Evolutionary conservation across 2,329 filamentous ascomycete genomes (phyloP).

Genomic region (Penicillium sp.): DNA sequence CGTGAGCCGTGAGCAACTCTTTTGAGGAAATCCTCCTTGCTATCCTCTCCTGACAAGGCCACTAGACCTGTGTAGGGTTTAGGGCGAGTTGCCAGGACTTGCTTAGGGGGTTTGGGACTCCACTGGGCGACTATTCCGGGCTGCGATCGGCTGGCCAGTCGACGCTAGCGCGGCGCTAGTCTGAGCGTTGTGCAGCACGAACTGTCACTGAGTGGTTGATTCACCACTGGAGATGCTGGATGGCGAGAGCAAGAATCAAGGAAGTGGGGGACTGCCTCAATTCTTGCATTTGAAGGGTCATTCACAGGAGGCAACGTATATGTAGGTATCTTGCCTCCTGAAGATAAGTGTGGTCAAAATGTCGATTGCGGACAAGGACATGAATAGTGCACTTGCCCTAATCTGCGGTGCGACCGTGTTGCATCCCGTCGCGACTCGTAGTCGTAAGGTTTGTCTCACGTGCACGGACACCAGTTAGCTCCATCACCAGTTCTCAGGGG

Average conservation of each 20-base stretch:
- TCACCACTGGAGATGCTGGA: not conserved
- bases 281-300: not conserved
- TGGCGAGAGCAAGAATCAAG: conserved; percentile 1
- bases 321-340: not conserved
- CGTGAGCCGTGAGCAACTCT: not conserved
- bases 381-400: not conserved
- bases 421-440: not conserved
- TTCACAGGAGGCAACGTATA: not conserved
- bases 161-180: conserved; percentile 11
- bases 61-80: not conserved
- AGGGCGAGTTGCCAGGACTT: not conserved
- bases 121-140: conserved; percentile 2
- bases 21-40: conserved; percentile 7
- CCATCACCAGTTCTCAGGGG: not conserved
- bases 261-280: not conserved
- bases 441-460: not conserved
- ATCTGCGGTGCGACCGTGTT: not conserved
- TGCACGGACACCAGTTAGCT: conserved; percentile 1
- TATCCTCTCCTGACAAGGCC: conserved; percentile 17
- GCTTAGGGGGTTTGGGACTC: not conserved
- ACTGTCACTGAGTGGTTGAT: not conserved
- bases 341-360: not conserved
- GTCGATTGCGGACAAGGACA: not conserved
- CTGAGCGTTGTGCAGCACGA: not conserved
- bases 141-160: conserved; percentile 12